A percentile compares a stretch with the other conserved stretches of the same genome.
phyloP scores from a whole-genome alignment of 1,284 basidiomycete species.

The Fistulina hepatica region DNA sequence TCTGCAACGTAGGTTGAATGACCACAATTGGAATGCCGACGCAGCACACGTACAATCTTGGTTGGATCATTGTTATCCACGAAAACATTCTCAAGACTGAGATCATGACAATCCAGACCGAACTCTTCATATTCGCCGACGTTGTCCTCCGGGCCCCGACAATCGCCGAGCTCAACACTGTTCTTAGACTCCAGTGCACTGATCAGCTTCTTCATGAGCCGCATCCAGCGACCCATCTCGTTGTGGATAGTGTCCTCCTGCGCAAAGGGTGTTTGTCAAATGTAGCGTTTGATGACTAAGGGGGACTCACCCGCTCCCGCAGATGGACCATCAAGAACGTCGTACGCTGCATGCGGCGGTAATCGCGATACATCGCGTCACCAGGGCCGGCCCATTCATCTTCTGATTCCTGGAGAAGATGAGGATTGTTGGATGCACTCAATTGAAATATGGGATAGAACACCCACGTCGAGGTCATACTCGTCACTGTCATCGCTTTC shows the following conservation, averaged over 20 bases:
- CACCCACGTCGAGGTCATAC: too few relatives aligned
- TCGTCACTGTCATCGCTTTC: constrained; percentile 62
- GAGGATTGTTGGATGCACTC: too few relatives aligned
- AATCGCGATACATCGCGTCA: constrained; percentile 66
- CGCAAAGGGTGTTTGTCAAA: too few relatives aligned
- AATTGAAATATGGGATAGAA: too few relatives aligned
- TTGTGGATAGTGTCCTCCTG: constrained; percentile 42
- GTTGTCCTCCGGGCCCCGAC: constrained; percentile 16
- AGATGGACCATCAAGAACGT: constrained; percentile 67
- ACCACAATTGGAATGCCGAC: constrained; percentile 2
- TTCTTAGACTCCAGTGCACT: constrained; percentile 11
- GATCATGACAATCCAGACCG: constrained; percentile 65
- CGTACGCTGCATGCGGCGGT: constrained; percentile 62
- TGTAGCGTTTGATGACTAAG: too few relatives aligned
- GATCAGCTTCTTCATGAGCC: constrained; percentile 48
- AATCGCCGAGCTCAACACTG: too few relatives aligned
- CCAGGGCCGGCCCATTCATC: constrained; percentile 66
- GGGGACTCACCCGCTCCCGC: constrained; percentile 46
- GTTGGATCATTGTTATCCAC: constrained; percentile 58
- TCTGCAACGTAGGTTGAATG: constrained; percentile 30
- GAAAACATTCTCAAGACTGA: constrained; percentile 72
- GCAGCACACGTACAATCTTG: constrained; percentile 48
- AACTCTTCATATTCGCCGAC: constrained; percentile 40
- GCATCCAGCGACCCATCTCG: constrained; percentile 61
- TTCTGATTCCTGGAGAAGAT: constrained; percentile 66